phyloP scores from a whole-genome alignment of 371 early-diverging fungal genomes.

The Zancudomyces culisetae region DNA sequence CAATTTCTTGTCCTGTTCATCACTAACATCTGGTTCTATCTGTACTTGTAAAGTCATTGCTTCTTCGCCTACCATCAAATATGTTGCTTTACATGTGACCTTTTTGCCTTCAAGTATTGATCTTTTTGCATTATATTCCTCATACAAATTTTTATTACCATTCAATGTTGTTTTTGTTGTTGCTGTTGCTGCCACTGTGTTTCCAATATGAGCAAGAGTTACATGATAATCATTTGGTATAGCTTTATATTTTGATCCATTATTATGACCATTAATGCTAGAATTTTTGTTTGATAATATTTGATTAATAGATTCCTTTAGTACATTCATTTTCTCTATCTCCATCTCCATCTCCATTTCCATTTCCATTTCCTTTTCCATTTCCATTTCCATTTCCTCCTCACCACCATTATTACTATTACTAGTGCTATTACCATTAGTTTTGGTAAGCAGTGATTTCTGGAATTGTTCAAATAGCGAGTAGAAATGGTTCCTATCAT shows the following conservation, averaged over 20 bases:
- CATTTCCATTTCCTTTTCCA: neutral
- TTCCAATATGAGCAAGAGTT: too few relatives aligned
- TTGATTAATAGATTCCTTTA: too few relatives aligned
- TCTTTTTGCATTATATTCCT: neutral
- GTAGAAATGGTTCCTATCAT: neutral
- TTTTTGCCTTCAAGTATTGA: neutral
- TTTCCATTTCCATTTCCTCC: conserved; percentile 2
- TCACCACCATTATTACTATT: neutral
- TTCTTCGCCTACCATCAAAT: neutral
- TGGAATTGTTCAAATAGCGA: neutral
- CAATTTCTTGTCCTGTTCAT: neutral
- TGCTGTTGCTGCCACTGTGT: too few relatives aligned
- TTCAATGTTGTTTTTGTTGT: neutral
- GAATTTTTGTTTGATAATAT: too few relatives aligned
- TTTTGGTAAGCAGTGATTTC: conserved; percentile 12
- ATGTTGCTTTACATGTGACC: neutral
- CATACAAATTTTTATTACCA: neutral
- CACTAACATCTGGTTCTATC: too few relatives aligned
- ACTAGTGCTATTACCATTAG: conserved; percentile 1
- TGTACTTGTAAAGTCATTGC: neutral
- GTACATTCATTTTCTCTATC: too few relatives aligned
- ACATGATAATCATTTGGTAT: too few relatives aligned
- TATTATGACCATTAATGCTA: too few relatives aligned
- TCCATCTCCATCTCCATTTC: too few relatives aligned
- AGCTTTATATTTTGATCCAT: too few relatives aligned